Conservation (phyloP, 2,329 filamentous ascomycete species). For the Nothomitra cinnamomea region DNA sequence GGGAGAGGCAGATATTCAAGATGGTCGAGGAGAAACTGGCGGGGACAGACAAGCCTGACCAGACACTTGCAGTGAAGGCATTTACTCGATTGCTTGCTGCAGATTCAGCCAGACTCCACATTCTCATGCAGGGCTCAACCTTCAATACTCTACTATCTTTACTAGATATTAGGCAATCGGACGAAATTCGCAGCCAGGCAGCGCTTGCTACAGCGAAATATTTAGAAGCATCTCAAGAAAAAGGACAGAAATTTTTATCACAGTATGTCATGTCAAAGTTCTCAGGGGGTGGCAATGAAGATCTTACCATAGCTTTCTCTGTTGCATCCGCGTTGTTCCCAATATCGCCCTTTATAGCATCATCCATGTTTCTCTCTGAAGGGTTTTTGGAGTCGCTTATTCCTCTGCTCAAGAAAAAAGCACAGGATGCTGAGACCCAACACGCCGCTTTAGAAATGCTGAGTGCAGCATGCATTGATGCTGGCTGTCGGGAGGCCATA, state of each 20-base stretch:
- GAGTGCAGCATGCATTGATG: conserved; percentile 79
- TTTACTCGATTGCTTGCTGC: conserved; percentile 41
- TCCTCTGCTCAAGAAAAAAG: conserved; percentile 58
- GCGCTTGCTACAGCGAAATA: conserved; percentile 70
- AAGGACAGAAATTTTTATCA: conserved; percentile 51
- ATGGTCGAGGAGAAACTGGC: conserved; percentile 77
- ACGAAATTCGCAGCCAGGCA: conserved; percentile 61
- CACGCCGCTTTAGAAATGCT: conserved; percentile 76
- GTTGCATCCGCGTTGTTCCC: conserved; percentile 83
- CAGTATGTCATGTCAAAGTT: conserved; percentile 60
- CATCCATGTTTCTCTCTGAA: conserved; percentile 70
- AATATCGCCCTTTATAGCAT: conserved; percentile 57
- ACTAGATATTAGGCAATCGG: conserved; percentile 65
- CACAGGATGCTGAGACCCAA: conserved; percentile 74
- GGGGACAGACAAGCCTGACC: conserved; percentile 67
- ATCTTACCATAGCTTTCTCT: conserved; percentile 82
- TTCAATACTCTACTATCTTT: conserved; percentile 77
- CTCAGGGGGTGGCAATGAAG: conserved; percentile 61
- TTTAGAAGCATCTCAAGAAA: conserved; percentile 57
- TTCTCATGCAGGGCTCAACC: conserved; percentile 44
- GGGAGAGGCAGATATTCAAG: conserved; percentile 46
- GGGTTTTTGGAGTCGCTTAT: conserved; percentile 68
- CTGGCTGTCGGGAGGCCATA: conserved; percentile 65
- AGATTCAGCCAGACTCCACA: conserved; percentile 31
- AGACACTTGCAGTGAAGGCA: conserved; percentile 41